phyloP scores from a whole-genome alignment of 2,329 filamentous ascomycete species.

The Bipolaris victoriae region DNA sequence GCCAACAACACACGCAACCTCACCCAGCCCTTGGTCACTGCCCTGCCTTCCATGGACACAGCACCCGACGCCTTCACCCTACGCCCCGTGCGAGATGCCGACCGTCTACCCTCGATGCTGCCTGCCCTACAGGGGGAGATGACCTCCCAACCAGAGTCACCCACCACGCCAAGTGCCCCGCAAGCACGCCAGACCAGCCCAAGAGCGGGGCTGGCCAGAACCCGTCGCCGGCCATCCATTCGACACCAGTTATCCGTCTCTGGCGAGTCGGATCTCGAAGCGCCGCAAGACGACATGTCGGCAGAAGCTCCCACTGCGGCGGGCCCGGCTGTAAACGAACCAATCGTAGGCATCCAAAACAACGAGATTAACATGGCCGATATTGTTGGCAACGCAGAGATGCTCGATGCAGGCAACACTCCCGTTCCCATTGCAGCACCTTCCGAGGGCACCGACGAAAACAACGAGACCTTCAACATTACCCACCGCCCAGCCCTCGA shows the following conservation, averaged over 20 bases:
- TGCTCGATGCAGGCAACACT: constrained; percentile 73
- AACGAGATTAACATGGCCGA: constrained; percentile 84
- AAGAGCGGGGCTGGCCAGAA: constrained; percentile 56
- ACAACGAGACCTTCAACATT: constrained; percentile 84
- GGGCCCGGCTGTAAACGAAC: constrained; percentile 71
- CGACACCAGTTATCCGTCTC: constrained; percentile 86
- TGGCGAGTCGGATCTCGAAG: constrained; percentile 80
- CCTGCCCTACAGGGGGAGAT: constrained; percentile 70
- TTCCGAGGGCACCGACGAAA: constrained; percentile 80
- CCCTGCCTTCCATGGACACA: constrained; percentile 70
- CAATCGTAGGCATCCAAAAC: constrained; percentile 78
- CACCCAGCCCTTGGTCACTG: constrained; percentile 71
- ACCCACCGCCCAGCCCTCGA: constrained; percentile 84
- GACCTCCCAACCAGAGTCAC: constrained; percentile 83
- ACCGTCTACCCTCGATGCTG: constrained; percentile 85
- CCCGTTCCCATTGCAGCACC: constrained; percentile 77
- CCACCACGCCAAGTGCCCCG: constrained; percentile 52
- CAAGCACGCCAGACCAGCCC: constrained; percentile 46
- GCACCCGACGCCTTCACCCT: constrained; percentile 71
- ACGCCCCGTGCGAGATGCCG: constrained; percentile 81
- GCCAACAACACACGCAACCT: constrained; percentile 51
- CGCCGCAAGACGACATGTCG: constrained; percentile 79
- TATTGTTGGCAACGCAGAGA: constrained; percentile 80
- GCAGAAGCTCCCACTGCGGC: constrained; percentile 79
- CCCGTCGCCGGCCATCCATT: constrained; percentile 79